Base-by-base conservation (phyloP, 345 rosid genomes). In the Mercurialis annua region DNA sequence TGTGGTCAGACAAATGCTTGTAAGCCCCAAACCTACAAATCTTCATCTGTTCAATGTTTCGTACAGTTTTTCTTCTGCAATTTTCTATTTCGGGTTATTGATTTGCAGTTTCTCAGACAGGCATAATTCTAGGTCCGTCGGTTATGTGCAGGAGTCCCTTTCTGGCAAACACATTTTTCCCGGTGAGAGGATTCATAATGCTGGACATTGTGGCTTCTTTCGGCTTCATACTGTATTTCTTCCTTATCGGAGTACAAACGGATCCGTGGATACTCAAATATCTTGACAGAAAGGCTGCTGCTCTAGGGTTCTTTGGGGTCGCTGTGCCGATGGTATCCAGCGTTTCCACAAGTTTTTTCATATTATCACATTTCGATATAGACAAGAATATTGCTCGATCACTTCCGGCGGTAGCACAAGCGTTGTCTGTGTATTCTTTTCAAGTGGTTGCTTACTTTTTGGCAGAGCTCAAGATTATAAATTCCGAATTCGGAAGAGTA, bases 1-100 rank as follows among this genome's bases (percentile, higher is more conserved):
- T 43, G 48, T 65, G 18, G 44, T 65, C 17, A 64, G 74, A 27
- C 78, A 75, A 66, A 21, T 75, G 47, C 2, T 75, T 11, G 78
- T 70, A 66, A 70, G 71, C 36, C 51, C 24, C 27, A 5, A 10
- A 1, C 16, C 11, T 24, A 31, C 57, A 33, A 47, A 23, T 26
- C 14, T 42, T 54, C 24, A n/a, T n/a, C 10, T 24, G 15, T 16
- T 10, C 9, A 17, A 18, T 42, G 40, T 34, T 34, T 4, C 44
- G 5, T 40, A 1, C 10, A 40, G 8, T 40, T 40, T 40, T 14
- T 7, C 11, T 40, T 8, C 10, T 9, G 11, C 2, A 40, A 40
- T 1, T 40, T 14, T 40, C 11, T 40, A 14, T 40, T 40, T 40
- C 11, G 44, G 44, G 44, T 40, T 36, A 36, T 36, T 46, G 57